Percentiles rank a stretch among this genome's conserved stretches.
Evolutionary conservation across 1,284 basidiomycete species (phyloP).

Genomic region (Cryptococcus wingfieldii): DNA sequence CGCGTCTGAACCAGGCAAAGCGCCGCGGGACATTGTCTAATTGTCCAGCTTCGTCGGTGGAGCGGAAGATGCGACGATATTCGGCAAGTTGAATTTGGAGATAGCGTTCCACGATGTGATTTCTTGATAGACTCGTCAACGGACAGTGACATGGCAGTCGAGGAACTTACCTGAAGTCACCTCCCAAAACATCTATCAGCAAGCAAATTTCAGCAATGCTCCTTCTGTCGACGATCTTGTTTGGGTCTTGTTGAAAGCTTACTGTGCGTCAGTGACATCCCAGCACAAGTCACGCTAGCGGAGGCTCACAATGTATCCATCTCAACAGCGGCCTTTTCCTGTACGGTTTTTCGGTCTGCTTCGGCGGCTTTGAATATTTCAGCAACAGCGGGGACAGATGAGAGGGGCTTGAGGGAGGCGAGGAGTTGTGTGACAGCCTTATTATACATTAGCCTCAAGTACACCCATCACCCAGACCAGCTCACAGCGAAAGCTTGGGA

Average conservation of each 20-base stretch:
- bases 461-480: conserved; percentile 1
- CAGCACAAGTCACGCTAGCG: conserved; percentile 13
- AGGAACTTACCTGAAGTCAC: conserved; percentile 56
- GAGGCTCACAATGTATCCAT: conserved; percentile 77
- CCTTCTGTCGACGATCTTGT: conserved; percentile 61
- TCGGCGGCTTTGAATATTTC: conserved; percentile 73
- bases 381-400: conserved; percentile 67
- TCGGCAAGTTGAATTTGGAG: conserved; percentile 87
- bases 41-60: conserved; percentile 87
- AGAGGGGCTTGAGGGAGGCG: conserved; percentile 68
- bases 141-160: background rate
- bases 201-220: conserved; percentile 72
- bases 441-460: background rate
- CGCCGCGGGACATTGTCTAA: conserved; percentile 90
- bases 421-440: conserved; percentile 85
- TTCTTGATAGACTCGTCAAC: conserved; percentile 35
- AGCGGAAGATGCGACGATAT: conserved; percentile 91
- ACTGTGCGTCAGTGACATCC: background rate
- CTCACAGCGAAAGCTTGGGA: conserved; percentile 69
- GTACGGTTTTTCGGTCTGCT: conserved; percentile 69
- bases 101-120: conserved; percentile 81
- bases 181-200: conserved; percentile 79
- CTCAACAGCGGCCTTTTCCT: conserved; percentile 74
- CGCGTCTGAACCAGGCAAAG: conserved; percentile 92
- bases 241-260: conserved; percentile 74